Evolutionary conservation across 1,139 yeast species (phyloP), one percentile per base, ranked within the genome.

Genomic region (Hemisphaericaspora subhashii): DNA sequence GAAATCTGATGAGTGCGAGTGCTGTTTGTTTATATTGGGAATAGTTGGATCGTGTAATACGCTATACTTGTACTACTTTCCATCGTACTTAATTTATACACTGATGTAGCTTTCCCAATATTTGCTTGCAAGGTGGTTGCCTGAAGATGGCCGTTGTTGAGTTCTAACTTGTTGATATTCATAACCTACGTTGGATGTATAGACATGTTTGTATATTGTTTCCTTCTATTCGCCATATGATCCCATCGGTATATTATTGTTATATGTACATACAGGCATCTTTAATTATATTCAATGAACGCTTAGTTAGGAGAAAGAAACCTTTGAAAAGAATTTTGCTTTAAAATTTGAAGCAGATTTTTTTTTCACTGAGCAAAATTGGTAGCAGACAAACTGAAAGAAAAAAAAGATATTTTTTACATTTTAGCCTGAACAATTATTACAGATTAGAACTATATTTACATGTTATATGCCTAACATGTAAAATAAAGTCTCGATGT

Each of bases 191-290:
- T n/a, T n/a, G n/a, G n/a, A n/a, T n/a, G n/a, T n/a, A n/a, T n/a
- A n/a, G n/a, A n/a, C n/a, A n/a, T n/a, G 12, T n/a, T 18, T 36
- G 21, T 13, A 18, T 31, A 13, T 14, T 21, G 24, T n/a, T 12
- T 22, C 12, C 23, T 31, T 22, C 24, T 18, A 30, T 22, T 30
- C 24, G n/a, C 15, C 14, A 14, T 11, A 4, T 13, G 14, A 14
- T 13, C 11, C 17, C 34, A 31, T 14, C 18, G 10, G 30, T 27
- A 21, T 7, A 21, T 21, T 27, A 15, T 10, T 20, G 12, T 18
- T 25, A 25, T 22, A 11, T 40, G 51, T 57, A 62, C 67, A 61
- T 60, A 61, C 67, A 60, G 67, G 67, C 66, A 62, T 62, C 65
- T 57, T 59, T 50, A 48, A 40, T 43, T 28, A n/a, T n/a, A 37